Percentiles rank a stretch among this genome's conserved stretches.
These are phyloP conservation scores for Saccharomycopsis babjevae DNA, from an alignment of 805 yeast genomes.

Conservation along the genomic window DNA sequence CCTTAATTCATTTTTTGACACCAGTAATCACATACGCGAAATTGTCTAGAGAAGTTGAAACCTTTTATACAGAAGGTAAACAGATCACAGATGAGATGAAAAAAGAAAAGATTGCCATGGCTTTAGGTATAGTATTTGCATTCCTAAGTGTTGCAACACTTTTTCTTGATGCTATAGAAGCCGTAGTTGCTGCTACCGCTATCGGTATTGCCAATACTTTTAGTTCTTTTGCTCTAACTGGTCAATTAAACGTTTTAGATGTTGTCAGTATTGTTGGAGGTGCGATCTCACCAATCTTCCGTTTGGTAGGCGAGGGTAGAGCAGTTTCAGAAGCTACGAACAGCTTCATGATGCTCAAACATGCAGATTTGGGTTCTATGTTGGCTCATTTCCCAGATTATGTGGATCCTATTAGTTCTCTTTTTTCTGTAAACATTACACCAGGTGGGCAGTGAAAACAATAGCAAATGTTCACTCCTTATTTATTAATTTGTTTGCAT, in stretches of 20 bases:
- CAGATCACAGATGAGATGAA: background rate
- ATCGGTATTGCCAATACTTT: background rate
- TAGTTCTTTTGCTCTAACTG: constrained; percentile 1
- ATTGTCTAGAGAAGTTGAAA: constrained; percentile 1
- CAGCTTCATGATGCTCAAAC: background rate
- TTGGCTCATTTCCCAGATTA: background rate
- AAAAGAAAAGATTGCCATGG: constrained; percentile 6
- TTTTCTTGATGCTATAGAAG: constrained; percentile 5
- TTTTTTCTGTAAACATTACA: background rate
- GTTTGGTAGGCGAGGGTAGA: background rate
- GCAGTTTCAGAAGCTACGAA: constrained; percentile 2
- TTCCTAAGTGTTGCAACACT: constrained; percentile 8
- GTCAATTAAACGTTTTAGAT: background rate
- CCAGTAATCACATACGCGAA: constrained; percentile 3
- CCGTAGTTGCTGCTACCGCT: background rate
- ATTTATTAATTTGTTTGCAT: background rate
- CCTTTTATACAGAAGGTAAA: constrained; percentile 2
- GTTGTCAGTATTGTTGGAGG: constrained; percentile 3
- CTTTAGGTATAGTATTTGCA: constrained; percentile 9
- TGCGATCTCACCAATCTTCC: background rate
- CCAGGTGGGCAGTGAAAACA: background rate
- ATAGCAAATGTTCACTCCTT: background rate
- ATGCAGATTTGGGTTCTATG: background rate
- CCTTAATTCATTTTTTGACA: constrained; percentile 5
- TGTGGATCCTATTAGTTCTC: background rate